Conservation (phyloP, 768 basidiomycete species). For the Tubosaeta sp. region DNA sequence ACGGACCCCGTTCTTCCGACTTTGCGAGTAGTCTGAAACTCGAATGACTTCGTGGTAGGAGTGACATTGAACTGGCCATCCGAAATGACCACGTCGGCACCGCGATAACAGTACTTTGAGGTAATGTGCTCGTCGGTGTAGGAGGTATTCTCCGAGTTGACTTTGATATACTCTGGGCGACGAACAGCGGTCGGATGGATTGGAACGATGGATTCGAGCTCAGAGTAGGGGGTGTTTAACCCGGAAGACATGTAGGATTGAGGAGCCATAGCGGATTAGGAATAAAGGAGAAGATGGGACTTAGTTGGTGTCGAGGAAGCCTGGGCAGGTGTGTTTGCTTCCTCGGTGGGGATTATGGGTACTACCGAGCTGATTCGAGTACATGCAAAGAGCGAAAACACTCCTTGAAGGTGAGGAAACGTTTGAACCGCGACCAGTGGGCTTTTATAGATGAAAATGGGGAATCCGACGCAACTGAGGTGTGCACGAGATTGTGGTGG, state of each 20-base stretch:
- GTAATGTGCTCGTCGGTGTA: constrained; percentile 84
- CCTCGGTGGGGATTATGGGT: constrained; percentile 88
- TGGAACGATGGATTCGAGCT: constrained; percentile 63
- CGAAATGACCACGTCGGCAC: constrained; percentile 62
- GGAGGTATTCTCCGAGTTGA: constrained; percentile 74
- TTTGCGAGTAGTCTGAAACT: constrained; percentile 86
- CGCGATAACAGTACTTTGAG: constrained; percentile 77
- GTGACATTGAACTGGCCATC: constrained; percentile 76
- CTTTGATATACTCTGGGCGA: constrained; percentile 69
- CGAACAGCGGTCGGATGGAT: constrained; percentile 85
- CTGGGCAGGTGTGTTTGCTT: constrained; percentile 73
- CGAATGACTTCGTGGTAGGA: constrained; percentile 74
- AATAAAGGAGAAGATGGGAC: constrained; percentile 16
- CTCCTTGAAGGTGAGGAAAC: constrained; percentile 18
- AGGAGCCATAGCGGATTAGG: constrained; percentile 45
- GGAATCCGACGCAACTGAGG: not conserved
- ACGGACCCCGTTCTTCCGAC: constrained; percentile 91
- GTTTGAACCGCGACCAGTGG: not conserved
- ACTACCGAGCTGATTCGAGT: constrained; percentile 90
- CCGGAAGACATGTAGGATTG: constrained; percentile 50
- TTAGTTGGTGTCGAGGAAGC: constrained; percentile 52
- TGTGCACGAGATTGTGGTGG: constrained; percentile 8
- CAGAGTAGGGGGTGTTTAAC: constrained; percentile 66
- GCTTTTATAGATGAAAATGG: constrained; percentile 28
- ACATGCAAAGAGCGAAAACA: constrained; percentile 69